These are phyloP conservation scores for Allomyces arbusculus DNA, from an alignment of 192 early-diverging fungal genomes.

Conservation along the genomic window DNA sequence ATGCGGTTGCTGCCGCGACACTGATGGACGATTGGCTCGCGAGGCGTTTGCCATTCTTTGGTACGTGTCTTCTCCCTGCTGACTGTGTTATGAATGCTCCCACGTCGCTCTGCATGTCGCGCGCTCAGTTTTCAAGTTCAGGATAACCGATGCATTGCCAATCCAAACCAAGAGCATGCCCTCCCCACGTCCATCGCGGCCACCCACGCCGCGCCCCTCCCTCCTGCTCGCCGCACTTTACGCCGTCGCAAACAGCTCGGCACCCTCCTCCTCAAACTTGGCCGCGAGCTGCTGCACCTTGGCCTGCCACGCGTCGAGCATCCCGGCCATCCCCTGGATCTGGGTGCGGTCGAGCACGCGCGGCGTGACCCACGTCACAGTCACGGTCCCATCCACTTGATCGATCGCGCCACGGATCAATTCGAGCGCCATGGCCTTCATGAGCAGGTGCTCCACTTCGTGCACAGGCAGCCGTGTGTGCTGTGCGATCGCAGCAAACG, in stretches of 20 bases:
- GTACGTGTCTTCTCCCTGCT: no score
- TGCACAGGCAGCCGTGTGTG: constrained; percentile 57
- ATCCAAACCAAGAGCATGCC: no score
- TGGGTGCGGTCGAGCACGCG: constrained; percentile 80
- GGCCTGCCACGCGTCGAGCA: constrained; percentile 65
- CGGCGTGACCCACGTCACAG: constrained; percentile 93
- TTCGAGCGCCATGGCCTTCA: constrained; percentile 89
- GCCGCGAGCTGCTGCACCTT: constrained; percentile 56
- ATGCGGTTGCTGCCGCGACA: no score
- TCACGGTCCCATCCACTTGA: constrained; percentile 74
- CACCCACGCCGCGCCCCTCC: no score
- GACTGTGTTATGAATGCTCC: no score
- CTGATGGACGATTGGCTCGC: no score
- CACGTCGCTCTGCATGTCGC: no score
- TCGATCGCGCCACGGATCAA: constrained; percentile 87
- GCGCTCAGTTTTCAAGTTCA: no score
- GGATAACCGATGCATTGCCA: no score
- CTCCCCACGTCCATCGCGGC: no score
- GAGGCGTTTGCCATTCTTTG: no score
- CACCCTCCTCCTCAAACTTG: constrained; percentile 52
- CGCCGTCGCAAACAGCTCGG: constrained; percentile 19
- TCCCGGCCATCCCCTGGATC: constrained; percentile 61
- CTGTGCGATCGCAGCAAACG: constrained; percentile 59
- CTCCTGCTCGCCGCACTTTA: no score
- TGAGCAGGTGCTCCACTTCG: constrained; percentile 91